Evolutionary conservation across 2,329 filamentous ascomycete genomes (phyloP).

Genomic region (Colletotrichum zoysiae): DNA sequence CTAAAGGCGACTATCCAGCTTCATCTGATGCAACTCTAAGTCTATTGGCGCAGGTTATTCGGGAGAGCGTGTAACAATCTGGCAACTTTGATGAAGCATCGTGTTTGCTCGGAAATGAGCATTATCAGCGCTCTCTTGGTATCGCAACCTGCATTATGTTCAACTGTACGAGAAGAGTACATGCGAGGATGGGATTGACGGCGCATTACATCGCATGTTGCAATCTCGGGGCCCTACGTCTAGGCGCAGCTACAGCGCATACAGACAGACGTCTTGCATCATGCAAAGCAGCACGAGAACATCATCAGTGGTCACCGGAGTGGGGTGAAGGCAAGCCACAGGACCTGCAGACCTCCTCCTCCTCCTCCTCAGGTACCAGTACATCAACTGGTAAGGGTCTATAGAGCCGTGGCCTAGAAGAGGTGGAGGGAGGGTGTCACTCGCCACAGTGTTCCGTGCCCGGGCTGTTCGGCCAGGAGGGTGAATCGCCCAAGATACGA

Average conservation of each 20-base stretch:
- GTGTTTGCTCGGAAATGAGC: neutral
- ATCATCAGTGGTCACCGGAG: constrained; percentile 9
- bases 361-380: constrained; percentile 31
- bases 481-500: constrained; percentile 34
- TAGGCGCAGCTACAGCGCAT: constrained; percentile 13
- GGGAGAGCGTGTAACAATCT: neutral
- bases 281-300: constrained; percentile 34
- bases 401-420: constrained; percentile 1
- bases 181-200: neutral
- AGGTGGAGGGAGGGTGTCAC: neutral
- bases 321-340: constrained; percentile 30
- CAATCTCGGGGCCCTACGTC: constrained; percentile 16
- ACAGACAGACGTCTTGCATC: constrained; percentile 15
- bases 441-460: constrained; percentile 25
- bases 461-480: constrained; percentile 1
- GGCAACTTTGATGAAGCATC: too few relatives aligned
- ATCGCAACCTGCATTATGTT: neutral
- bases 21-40: constrained; percentile 9
- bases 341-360: neutral
- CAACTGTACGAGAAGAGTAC: neutral
- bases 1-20: neutral
- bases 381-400: constrained; percentile 14
- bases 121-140: neutral
- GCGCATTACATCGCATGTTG: constrained; percentile 19
- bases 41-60: neutral